These are phyloP conservation scores for Colletotrichum godetiae DNA, from an alignment of 2,329 filamentous ascomycete genomes.

Conservation along the genomic window DNA sequence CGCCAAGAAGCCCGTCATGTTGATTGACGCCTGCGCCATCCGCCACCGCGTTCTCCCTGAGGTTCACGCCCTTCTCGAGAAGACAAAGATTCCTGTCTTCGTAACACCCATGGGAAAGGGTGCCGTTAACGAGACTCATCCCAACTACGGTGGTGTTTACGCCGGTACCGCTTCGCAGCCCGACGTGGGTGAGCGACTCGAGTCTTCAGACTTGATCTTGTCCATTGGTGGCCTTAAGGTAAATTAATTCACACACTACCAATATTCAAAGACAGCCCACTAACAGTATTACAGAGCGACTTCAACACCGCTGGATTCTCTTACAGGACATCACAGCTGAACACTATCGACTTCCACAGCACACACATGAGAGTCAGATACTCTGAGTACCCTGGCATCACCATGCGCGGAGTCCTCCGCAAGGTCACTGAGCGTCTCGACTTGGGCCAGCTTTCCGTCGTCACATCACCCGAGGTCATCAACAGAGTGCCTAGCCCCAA, in stretches of 20 bases:
- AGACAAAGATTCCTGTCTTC: slow-evolving; percentile 82
- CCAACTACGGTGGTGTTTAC: slow-evolving; percentile 87
- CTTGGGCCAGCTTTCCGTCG: slow-evolving; percentile 66
- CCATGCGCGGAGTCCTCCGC: slow-evolving; percentile 81
- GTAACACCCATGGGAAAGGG: slow-evolving; percentile 94
- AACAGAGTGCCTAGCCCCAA: slow-evolving; percentile 59
- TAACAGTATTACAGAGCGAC: slow-evolving; percentile 65
- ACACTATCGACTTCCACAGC: slow-evolving; percentile 85
- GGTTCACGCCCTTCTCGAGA: slow-evolving; percentile 77
- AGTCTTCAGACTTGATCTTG: slow-evolving; percentile 77
- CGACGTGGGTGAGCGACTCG: slow-evolving; percentile 72
- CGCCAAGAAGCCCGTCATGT: slow-evolving; percentile 80
- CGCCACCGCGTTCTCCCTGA: slow-evolving; percentile 80
- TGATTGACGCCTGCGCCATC: slow-evolving; percentile 87
- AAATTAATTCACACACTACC: slow-evolving; percentile 1
- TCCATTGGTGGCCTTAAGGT: slow-evolving; percentile 73
- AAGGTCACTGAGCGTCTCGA: slow-evolving; percentile 74
- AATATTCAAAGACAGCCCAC: not conserved
- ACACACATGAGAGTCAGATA: slow-evolving; percentile 79
- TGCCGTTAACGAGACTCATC: slow-evolving; percentile 79
- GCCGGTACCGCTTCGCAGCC: slow-evolving; percentile 80
- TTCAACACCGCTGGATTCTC: slow-evolving; percentile 88
- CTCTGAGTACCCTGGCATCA: slow-evolving; percentile 81
- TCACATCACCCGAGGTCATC: slow-evolving; percentile 63
- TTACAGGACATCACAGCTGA: slow-evolving; percentile 80